Percentiles rank a stretch among this genome's conserved stretches.
phyloP scores from a whole-genome alignment of 2,329 filamentous ascomycete genomes.

The Paraconiothyrium brasiliense region DNA sequence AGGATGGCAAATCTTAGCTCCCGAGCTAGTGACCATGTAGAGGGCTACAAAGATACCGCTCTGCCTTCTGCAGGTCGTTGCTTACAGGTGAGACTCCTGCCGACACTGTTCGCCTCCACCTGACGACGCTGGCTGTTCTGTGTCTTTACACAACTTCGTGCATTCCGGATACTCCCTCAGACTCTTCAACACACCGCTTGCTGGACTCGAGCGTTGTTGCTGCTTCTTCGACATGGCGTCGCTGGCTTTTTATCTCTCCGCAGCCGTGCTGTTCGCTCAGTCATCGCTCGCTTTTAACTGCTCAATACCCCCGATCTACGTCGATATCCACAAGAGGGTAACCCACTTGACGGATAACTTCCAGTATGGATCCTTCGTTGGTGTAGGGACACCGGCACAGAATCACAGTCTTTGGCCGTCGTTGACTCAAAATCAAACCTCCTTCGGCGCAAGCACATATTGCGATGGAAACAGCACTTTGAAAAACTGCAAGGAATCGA shows the following conservation, averaged over 20 bases:
- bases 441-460: constrained; percentile 47
- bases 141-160: constrained; percentile 22
- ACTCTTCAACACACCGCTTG: constrained; percentile 34
- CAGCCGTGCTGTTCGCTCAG: constrained; percentile 48
- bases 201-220: constrained; percentile 40
- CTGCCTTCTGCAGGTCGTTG: constrained; percentile 29
- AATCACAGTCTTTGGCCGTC: constrained; percentile 58
- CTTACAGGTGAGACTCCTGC: constrained; percentile 33
- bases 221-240: constrained; percentile 38
- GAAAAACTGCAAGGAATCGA: constrained; percentile 42
- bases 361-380: constrained; percentile 58
- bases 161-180: constrained; percentile 14
- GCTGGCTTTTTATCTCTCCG: constrained; percentile 36
- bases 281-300: constrained; percentile 51
- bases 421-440: constrained; percentile 54
- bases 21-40: constrained; percentile 27
- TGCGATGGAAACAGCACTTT: constrained; percentile 49
- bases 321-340: constrained; percentile 55
- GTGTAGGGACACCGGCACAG: constrained; percentile 54
- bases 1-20: constrained; percentile 36
- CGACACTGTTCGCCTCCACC: constrained; percentile 28
- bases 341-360: constrained; percentile 52
- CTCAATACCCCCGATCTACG: constrained; percentile 52
- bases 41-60: constrained; percentile 47
- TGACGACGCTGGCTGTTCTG: constrained; percentile 20